These are phyloP conservation scores for Coemansia sp. DNA, from an alignment of 192 early-diverging fungal genomes.

Conservation along the genomic window DNA sequence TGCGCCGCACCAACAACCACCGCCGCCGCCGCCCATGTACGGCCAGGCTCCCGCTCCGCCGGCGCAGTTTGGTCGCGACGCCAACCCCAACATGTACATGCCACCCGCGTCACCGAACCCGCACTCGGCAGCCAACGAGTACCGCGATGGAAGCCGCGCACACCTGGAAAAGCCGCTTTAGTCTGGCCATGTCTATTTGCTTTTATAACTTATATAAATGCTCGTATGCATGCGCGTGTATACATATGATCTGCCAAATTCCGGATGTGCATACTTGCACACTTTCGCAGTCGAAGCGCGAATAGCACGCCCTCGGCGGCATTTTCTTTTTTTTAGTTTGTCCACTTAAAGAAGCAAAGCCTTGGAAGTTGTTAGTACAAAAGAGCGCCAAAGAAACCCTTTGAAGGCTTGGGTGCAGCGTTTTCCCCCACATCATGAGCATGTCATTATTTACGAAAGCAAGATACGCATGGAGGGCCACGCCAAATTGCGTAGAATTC, in stretches of 20 bases:
- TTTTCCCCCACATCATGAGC: no score
- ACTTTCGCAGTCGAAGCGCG: no score
- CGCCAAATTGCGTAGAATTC: no score
- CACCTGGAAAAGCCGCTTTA: conserved; percentile 5
- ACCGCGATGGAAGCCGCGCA: neutral
- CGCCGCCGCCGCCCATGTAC: conserved; percentile 19
- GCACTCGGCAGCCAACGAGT: neutral
- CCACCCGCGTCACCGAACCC: neutral
- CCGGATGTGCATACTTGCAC: neutral
- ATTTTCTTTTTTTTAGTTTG: no score
- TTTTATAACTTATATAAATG: neutral
- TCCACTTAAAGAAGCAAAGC: no score
- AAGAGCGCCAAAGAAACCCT: no score
- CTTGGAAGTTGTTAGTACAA: no score
- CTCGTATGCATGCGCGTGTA: neutral
- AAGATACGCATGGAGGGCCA: no score
- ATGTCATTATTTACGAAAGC: no score
- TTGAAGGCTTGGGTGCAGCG: no score
- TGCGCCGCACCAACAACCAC: conserved; percentile 15
- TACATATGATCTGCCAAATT: neutral
- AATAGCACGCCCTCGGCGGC: no score
- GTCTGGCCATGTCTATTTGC: neutral
- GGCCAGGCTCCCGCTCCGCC: conserved; percentile 2
- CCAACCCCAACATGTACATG: conserved; percentile 1
- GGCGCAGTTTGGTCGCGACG: neutral